Base-by-base conservation (phyloP, 139 green algal species). In the Astrephomene gubernaculifera region DNA sequence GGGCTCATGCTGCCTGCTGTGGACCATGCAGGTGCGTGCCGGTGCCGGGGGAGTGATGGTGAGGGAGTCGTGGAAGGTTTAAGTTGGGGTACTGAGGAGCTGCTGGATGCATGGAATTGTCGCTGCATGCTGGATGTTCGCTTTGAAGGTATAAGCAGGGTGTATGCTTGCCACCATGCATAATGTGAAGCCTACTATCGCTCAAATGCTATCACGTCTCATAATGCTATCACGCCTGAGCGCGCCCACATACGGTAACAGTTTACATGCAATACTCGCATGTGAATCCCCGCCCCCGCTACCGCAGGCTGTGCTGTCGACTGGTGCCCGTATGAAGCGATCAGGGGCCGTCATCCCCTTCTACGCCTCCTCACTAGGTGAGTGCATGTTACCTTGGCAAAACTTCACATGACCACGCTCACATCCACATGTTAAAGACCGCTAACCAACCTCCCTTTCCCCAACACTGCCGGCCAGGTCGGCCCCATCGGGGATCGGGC, bases 1-100 rank as follows among this genome's bases (percentile, higher is more conserved):
- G 76, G 76, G 60, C 52, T 22, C 43, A 29, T 64, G 63, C 76
- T 83, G 76, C 76, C 41, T 83, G 41, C 60, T 83, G 76, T 83
- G 60, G 61, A 83, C 12, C 60, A 71, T 71, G 74, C 54, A 82
- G 44, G 71, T 79, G 71, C 2, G 65, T 39, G 29, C 17, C 4
- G 63, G n/a, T 10, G 19, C 17, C 19, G 57, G 17, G 6, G 57
- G 57, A n/a, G 57, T 29, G 57, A n/a, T 29, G 57, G 49, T 57
- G 49, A 17, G 49, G 49, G 49, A 17, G 49, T 17, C 49, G 49
- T 57, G 49, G 49, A 17, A 57, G 49, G 49, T 12, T 17, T 57
- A 12, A 25, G 49, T 57, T 57, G 17, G 49, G 49, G 49, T 57
- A 12, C 14, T 57, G 12, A 25, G 17, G 49, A 57, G 49, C 17